Base-by-base conservation (phyloP, 2,329 filamentous ascomycete genomes). In the Colletotrichum agaves region DNA sequence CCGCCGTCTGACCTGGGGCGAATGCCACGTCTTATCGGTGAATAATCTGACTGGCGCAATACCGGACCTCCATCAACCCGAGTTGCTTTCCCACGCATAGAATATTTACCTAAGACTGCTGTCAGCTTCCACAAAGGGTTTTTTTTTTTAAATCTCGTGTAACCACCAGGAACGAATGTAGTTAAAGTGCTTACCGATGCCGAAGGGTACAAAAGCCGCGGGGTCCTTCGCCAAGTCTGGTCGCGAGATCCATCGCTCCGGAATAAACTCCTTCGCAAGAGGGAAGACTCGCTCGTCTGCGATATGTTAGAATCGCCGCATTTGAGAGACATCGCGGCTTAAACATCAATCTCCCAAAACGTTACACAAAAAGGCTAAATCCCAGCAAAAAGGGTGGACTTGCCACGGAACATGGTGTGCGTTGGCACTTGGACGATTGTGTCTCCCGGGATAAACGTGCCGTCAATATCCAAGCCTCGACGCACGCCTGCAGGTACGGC, bases 391-490 rank as follows among this genome's bases (percentile, higher is more conserved):
- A 3, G 15, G 3, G 7, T n/a, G 33, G 2, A 41, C 72, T 69
- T 49, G 44, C 67, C 72, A 33, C 73, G 66, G 43, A 67, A 69
- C 53, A 75, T 70, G 2, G 72, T 73, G 33, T 75, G 73, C 3
- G 72, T 71, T 0, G 77, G 76, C 2, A 77, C 50, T 4, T 74
- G 73, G 6, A 82, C 72, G 17, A 78, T 75, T 5, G 74, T 77
- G 46, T 76, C 73, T 0, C 79, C 80, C 0, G 80, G 79, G n/a
- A 81, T 75, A 37, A 74, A 77, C 0, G 53, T 69, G 0, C 75
- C 73, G 0, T 73, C 77, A 5, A 83, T 72, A 4, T 69, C 66
- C 21, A 79, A 62, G 2, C 82, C 82, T 83, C 75, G 50, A 84
- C 78, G 39, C 74, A 72, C 3, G 77, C 80, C 50, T 78, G 74